Base-by-base conservation (phyloP, 2,329 filamentous ascomycete genomes). In the Tolypocladium album region DNA sequence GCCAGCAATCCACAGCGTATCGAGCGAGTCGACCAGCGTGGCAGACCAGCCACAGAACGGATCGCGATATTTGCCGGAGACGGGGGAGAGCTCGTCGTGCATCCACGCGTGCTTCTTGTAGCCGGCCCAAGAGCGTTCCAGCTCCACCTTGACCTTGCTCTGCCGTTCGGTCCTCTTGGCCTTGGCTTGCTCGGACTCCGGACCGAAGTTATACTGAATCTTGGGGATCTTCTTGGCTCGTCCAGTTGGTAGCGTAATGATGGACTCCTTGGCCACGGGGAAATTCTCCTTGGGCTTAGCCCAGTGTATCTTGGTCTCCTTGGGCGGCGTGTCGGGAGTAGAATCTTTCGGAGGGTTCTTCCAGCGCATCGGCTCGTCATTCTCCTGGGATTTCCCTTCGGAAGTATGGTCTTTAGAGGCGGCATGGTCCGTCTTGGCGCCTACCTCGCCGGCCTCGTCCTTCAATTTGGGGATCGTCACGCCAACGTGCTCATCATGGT, bases 11-110 rank as follows among this genome's bases (percentile, higher is more conserved):
- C 89, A 95, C 3, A 96, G 78, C 0, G 90, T 92, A 69, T 96
- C 91, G 58, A 93, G 76, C 1, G 84, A 79, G 75, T 96, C 92
- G 6, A 96, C 89, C 62, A 96, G 71, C 0, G 92, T 95, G 20
- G 92, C 92, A 22, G 89, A 89, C 92, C 92, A 96, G 57, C 89
- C 90, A 69, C 91, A 93, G 72, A 97, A 97, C 0, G 91, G 90
- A 69, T 97, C 89, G 22, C 84, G 83, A 64, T 79, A 84, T 17
- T 75, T 77, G 58, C 86, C 86, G 38, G 84, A 82, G 12, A 93
- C 78, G 2, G 94, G 94, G 53, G 76, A 81, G 20, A 97, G 75
- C 75, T 97, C 94, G 69, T 97, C 94, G 66, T 95, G 89, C 63
- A 87, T 83, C 85, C 90, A 94, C 13, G 92, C 93, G 67, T 86